These are phyloP conservation scores for Apiospora saccharicola DNA, from an alignment of 2,329 filamentous ascomycete genomes.

Conservation along the genomic window DNA sequence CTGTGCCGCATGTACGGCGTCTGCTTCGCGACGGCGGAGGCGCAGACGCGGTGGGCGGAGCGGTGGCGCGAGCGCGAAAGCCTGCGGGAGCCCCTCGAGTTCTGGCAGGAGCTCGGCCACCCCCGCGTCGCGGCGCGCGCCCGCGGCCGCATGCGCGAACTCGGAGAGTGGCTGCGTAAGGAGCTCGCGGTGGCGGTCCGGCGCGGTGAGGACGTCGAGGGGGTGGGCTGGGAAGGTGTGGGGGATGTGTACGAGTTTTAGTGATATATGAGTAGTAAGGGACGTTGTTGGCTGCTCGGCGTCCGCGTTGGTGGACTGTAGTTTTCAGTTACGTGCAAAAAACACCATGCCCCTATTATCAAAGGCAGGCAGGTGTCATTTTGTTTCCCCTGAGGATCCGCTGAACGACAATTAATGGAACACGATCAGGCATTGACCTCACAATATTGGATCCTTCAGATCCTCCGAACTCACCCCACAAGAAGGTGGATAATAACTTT, in stretches of 20 bases:
- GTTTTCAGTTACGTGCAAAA: not conserved
- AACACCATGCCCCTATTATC: not conserved
- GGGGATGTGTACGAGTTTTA: not conserved
- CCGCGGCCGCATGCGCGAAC: conserved; percentile 34
- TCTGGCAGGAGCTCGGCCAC: conserved; percentile 33
- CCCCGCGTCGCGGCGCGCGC: conserved; percentile 31
- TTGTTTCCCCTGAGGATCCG: not conserved
- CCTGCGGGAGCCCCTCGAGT: conserved; percentile 31
- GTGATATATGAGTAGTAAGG: not conserved
- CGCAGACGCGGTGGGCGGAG: conserved; percentile 28
- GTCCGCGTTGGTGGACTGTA: not conserved
- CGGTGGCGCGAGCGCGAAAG: conserved; percentile 34
- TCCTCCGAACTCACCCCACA: not conserved
- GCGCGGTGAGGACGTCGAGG: conserved; percentile 16
- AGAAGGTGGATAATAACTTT: not conserved
- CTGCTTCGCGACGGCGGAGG: conserved; percentile 38
- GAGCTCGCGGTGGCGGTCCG: conserved; percentile 21
- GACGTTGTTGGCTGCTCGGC: not conserved
- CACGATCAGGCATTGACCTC: not conserved
- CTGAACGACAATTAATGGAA: not conserved
- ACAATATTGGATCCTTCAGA: not conserved
- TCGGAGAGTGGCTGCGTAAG: conserved; percentile 31
- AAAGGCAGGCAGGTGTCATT: not conserved
- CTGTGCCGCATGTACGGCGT: conserved; percentile 45
- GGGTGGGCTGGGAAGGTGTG: not conserved